phyloP scores from a whole-genome alignment of 129 eudicot species.

The Glebionis coronaria region DNA sequence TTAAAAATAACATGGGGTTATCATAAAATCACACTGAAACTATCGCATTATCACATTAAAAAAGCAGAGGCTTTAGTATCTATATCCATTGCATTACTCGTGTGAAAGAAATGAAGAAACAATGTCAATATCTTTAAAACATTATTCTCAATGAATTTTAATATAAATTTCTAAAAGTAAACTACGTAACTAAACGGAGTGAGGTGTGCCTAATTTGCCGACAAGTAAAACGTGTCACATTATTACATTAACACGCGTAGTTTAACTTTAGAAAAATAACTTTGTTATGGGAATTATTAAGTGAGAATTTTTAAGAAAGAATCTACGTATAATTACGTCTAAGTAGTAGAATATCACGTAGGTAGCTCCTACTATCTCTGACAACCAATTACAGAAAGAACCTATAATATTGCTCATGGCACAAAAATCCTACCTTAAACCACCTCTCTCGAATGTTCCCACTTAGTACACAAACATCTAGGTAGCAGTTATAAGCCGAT shows the following conservation, averaged over 20 bases:
- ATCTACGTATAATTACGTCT: conserved; percentile 7
- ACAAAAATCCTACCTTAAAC: background rate
- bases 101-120: no score
- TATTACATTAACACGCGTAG: conserved; percentile 14
- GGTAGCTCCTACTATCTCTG: conserved; percentile 8
- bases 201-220: background rate
- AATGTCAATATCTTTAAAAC: no score
- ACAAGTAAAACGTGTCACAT: conserved; percentile 14
- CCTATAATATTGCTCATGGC: background rate
- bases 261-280: background rate
- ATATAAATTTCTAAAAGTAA: no score
- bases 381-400: no score
- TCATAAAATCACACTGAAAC: no score
- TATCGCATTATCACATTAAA: no score
- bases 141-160: no score
- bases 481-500: background rate
- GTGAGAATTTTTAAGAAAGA: background rate
- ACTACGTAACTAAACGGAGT: background rate
- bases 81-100: no score
- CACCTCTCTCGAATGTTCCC: conserved; percentile 2
- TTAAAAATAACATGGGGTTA: no score
- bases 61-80: no score
- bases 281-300: background rate
- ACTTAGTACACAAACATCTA: background rate
- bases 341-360: background rate